A percentile compares a stretch with the other conserved stretches of the same genome.
phyloP scores from a whole-genome alignment of 805 yeast genomes.

The Candida broadrunensis region DNA sequence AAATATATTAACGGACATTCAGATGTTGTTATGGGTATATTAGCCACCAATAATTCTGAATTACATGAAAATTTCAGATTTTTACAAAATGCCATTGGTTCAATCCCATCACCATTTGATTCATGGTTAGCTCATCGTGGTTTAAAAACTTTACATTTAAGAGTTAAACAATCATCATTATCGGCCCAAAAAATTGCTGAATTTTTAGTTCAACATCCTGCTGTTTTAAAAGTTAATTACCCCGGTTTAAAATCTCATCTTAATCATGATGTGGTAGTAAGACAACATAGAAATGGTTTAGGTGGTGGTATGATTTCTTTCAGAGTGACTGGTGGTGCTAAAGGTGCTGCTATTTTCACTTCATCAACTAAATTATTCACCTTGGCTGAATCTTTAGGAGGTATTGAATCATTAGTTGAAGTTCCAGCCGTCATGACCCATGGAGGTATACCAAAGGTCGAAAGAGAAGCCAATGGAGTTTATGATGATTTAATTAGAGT shows the following conservation, averaged over 20 bases:
- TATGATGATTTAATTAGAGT: conserved; percentile 79
- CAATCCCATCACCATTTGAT: conserved; percentile 87
- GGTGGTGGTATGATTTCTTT: conserved; percentile 94
- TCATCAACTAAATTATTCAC: conserved; percentile 74
- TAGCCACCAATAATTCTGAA: conserved; percentile 62
- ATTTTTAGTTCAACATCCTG: conserved; percentile 47
- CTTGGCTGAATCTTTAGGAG: conserved; percentile 88
- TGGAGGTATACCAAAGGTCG: conserved; percentile 79
- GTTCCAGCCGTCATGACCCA: conserved; percentile 93
- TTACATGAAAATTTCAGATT: conserved; percentile 66
- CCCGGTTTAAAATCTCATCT: conserved; percentile 74
- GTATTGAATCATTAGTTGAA: conserved; percentile 80
- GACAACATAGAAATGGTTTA: conserved; percentile 77
- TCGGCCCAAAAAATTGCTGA: conserved; percentile 71
- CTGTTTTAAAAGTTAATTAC: conserved; percentile 70
- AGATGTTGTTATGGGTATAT: conserved; percentile 84
- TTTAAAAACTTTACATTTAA: conserved; percentile 78
- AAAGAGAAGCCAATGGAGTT: conserved; percentile 78
- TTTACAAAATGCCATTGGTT: conserved; percentile 85
- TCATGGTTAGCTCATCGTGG: conserved; percentile 94
- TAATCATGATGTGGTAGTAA: conserved; percentile 58
- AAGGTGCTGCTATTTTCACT: conserved; percentile 71
- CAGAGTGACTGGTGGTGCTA: conserved; percentile 80
- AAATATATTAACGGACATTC: conserved; percentile 92
- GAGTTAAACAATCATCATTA: conserved; percentile 66